Conservation (phyloP, 768 basidiomycete species). For the Amanita thiersii region DNA sequence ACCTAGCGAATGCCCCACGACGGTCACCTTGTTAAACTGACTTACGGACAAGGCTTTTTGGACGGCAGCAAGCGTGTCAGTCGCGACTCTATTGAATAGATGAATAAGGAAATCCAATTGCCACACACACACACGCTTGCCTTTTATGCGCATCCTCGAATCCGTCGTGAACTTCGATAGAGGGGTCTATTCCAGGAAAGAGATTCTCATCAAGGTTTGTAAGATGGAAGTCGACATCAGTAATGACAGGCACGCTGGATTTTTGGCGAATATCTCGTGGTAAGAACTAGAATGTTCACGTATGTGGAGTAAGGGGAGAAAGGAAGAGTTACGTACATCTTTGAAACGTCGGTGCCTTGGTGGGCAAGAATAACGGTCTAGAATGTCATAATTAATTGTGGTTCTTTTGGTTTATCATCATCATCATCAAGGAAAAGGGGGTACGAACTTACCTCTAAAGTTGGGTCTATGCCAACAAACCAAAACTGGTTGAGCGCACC, state of each 20-base stretch:
- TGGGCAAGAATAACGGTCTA: slow-evolving; percentile 15
- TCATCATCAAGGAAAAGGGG: too few relatives aligned
- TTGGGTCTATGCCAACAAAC: neutral
- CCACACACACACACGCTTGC: slow-evolving; percentile 17
- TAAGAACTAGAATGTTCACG: neutral
- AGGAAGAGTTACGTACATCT: slow-evolving; percentile 21
- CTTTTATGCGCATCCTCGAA: slow-evolving; percentile 34
- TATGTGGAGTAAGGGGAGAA: neutral
- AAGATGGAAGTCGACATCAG: slow-evolving; percentile 26
- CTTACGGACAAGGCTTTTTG: slow-evolving; percentile 24
- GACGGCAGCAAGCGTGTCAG: slow-evolving; percentile 29
- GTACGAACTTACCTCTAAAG: neutral
- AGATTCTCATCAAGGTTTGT: slow-evolving; percentile 23
- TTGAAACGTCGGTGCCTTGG: slow-evolving; percentile 30
- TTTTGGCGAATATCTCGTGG: too few relatives aligned
- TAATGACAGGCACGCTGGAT: slow-evolving; percentile 30
- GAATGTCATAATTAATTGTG: neutral
- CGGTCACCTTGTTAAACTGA: slow-evolving; percentile 24
- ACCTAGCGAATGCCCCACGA: slow-evolving; percentile 38
- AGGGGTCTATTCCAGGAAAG: slow-evolving; percentile 35
- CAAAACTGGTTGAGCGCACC: neutral
- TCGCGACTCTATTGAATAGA: slow-evolving; percentile 25
- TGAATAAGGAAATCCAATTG: neutral
- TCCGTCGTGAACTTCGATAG: slow-evolving; percentile 34
- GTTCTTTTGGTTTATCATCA: neutral